Evolutionary conservation across 805 yeast species (phyloP).

Genomic region (Trichomonascus vanleenenianus): DNA sequence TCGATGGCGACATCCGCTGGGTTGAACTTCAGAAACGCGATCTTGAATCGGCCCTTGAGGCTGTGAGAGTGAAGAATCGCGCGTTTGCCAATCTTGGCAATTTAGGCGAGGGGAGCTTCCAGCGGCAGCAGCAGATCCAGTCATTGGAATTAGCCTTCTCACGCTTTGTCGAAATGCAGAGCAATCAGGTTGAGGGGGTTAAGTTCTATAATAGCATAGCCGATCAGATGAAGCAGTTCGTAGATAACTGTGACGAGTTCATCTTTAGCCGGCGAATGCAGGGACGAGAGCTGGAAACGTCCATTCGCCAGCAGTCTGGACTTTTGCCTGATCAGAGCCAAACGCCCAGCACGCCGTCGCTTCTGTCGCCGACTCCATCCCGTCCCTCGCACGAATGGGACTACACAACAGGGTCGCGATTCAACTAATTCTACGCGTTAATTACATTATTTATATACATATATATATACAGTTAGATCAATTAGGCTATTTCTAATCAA

Average conservation of each 20-base stretch:
- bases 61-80: constrained; percentile 26
- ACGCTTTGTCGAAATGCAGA: constrained; percentile 47
- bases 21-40: constrained; percentile 35
- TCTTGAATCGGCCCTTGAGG: constrained; percentile 27
- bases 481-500: too few species aligned
- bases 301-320: not conserved
- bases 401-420: not conserved
- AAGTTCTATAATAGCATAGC: constrained; percentile 62
- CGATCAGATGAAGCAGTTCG: constrained; percentile 37
- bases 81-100: constrained; percentile 34
- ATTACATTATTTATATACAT: too few species aligned
- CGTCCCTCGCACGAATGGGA: not conserved
- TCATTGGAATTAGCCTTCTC: constrained; percentile 42
- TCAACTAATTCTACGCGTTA: not conserved
- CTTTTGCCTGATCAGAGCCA: not conserved
- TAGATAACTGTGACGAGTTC: constrained; percentile 44
- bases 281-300: constrained; percentile 42
- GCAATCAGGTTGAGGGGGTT: constrained; percentile 59
- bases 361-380: not conserved
- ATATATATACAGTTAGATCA: not conserved
- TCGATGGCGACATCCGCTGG: constrained; percentile 42
- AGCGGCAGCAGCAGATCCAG: constrained; percentile 45
- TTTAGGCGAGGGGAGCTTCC: constrained; percentile 25
- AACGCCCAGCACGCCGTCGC: too few species aligned
- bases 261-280: constrained; percentile 44